Evolutionary conservation across 1,284 basidiomycete genomes (phyloP).

Genomic region (Cystobasidium sp.): DNA sequence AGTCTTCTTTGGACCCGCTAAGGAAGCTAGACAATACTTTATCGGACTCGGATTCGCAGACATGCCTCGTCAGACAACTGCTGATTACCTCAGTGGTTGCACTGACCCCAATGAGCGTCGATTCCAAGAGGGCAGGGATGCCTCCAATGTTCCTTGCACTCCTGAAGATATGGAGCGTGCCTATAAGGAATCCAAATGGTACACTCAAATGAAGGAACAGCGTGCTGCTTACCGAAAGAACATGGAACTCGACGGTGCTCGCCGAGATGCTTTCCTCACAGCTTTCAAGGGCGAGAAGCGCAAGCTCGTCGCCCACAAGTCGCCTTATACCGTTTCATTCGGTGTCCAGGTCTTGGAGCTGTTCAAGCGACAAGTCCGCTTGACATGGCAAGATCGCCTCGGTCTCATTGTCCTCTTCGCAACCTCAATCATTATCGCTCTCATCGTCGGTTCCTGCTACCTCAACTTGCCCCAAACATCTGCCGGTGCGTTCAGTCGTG

Average conservation of each 20-base stretch:
- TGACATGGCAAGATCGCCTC: conserved; percentile 79
- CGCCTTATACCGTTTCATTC: conserved; percentile 84
- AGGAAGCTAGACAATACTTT: conserved; percentile 80
- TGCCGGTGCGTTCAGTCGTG: conserved; percentile 82
- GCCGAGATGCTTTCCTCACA: conserved; percentile 64
- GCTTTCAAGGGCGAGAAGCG: conserved; percentile 81
- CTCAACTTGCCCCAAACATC: conserved; percentile 70
- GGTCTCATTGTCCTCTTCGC: conserved; percentile 64
- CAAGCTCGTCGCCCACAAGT: conserved; percentile 78
- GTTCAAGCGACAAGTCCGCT: conserved; percentile 74
- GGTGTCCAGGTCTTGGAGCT: conserved; percentile 72
- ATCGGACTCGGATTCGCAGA: conserved; percentile 59
- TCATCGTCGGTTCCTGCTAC: conserved; percentile 67
- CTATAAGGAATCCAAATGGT: conserved; percentile 66
- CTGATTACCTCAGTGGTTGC: conserved; percentile 69
- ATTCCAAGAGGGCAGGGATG: conserved; percentile 72
- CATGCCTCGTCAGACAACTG: conserved; percentile 70
- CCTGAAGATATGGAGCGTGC: conserved; percentile 73
- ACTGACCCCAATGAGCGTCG: conserved; percentile 83
- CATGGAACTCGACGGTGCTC: conserved; percentile 62
- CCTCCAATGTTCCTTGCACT: conserved; percentile 70
- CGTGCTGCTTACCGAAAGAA: conserved; percentile 68
- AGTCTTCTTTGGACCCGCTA: conserved; percentile 78
- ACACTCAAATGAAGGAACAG: conserved; percentile 62
- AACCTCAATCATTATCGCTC: conserved; percentile 63